Conservation (phyloP, 305 asterid species). For the Solanum chacoense region DNA sequence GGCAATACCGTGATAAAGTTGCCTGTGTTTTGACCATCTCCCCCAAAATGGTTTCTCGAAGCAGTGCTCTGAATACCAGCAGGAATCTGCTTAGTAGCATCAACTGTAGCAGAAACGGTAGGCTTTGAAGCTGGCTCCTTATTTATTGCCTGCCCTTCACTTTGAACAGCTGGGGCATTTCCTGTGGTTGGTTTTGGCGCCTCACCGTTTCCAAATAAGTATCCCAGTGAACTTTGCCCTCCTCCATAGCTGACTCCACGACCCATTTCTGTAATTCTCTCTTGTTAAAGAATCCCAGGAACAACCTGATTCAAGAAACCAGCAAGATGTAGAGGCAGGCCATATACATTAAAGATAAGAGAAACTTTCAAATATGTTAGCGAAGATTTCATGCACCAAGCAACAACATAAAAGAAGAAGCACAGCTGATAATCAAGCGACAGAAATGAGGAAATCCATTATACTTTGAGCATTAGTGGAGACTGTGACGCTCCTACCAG, state of each 20-base stretch:
- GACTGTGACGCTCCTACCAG: background rate
- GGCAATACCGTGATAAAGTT: constrained; percentile 52
- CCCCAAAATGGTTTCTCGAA: constrained; percentile 13
- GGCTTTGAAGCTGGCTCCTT: constrained; percentile 36
- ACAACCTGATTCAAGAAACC: background rate
- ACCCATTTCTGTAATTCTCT: constrained; percentile 24
- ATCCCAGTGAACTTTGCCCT: constrained; percentile 61
- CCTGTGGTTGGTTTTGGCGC: background rate
- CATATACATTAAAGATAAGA: background rate
- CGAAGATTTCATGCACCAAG: background rate
- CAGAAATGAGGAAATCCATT: background rate
- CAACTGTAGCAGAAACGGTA: constrained; percentile 34
- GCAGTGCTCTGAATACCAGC: constrained; percentile 61
- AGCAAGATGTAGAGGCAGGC: background rate
- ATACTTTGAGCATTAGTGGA: background rate
- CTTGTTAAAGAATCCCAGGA: background rate
- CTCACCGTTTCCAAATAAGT: constrained; percentile 1
- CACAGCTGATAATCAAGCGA: background rate
- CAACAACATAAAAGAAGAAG: background rate
- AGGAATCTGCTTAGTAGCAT: constrained; percentile 49
- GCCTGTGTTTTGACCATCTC: constrained; percentile 52
- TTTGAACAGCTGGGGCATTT: background rate
- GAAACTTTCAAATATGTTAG: background rate
- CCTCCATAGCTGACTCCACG: constrained; percentile 77
- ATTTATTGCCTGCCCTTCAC: background rate